Evolutionary conservation across 805 yeast species (phyloP).

Genomic region (Pichia occidentalis): DNA sequence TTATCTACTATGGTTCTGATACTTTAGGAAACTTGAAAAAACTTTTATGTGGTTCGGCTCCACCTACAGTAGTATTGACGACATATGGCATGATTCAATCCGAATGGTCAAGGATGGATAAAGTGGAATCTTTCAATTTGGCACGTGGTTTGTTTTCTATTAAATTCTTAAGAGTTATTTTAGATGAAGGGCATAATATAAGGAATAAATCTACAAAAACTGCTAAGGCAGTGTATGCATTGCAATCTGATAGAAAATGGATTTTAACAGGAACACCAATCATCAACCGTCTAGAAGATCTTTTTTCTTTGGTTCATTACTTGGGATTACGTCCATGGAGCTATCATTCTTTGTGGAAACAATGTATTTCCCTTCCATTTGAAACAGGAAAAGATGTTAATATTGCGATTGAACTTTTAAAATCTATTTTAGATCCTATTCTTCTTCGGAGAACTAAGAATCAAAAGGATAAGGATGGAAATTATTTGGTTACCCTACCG

Average conservation of each 20-base stretch:
- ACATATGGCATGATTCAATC: slow-evolving; percentile 82
- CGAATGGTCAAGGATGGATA: slow-evolving; percentile 53
- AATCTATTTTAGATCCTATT: slow-evolving; percentile 77
- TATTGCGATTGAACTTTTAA: slow-evolving; percentile 77
- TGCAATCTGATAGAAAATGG: slow-evolving; percentile 71
- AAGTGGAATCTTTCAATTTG: slow-evolving; percentile 20
- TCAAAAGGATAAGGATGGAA: slow-evolving; percentile 71
- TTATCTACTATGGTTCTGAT: slow-evolving; percentile 72
- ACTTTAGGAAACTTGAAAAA: slow-evolving; percentile 43
- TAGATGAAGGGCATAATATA: slow-evolving; percentile 90
- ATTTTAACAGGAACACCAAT: slow-evolving; percentile 90
- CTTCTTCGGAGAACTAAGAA: slow-evolving; percentile 78
- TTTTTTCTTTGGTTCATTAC: slow-evolving; percentile 70
- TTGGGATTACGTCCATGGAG: slow-evolving; percentile 86
- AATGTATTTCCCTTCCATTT: slow-evolving; percentile 78
- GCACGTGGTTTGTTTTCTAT: slow-evolving; percentile 60
- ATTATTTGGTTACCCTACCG: slow-evolving; percentile 69
- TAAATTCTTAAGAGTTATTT: slow-evolving; percentile 57
- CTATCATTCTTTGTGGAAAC: slow-evolving; percentile 78
- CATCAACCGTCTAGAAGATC: slow-evolving; percentile 79
- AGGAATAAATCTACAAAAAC: slow-evolving; percentile 74
- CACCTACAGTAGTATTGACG: slow-evolving; percentile 70
- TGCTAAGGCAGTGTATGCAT: slow-evolving; percentile 65
- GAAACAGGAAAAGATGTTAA: slow-evolving; percentile 57
- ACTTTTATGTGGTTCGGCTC: slow-evolving; percentile 36